Base-by-base conservation (phyloP, 2,329 filamentous ascomycete species). In the Phoma sp. region DNA sequence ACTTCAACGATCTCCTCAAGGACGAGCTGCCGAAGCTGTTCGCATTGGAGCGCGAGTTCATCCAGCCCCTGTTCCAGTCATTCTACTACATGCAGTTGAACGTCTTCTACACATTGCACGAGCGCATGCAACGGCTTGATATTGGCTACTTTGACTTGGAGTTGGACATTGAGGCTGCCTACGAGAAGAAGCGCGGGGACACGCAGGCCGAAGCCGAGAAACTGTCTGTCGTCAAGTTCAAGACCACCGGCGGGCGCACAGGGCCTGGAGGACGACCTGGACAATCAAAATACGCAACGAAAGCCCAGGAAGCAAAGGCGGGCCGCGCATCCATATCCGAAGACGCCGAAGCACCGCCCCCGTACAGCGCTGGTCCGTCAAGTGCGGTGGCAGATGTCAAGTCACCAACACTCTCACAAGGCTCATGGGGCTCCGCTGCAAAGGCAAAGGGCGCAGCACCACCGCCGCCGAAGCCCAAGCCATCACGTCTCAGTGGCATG, bases 41-140 rank as follows among this genome's bases (percentile, higher is more conserved):
- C 77, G 76, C 81, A 7, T 85, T 99, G 17, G 95, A 99, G 76
- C 86, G 88, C 61, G 90, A 98, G 76, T 98, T 99, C 75, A 99
- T 99, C 76, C 88, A 91, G 65, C 95, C 95, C 2, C 85, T 99
- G 7, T 99, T 99, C 83, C 95, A 98, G 76, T 96, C 91, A 9
- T 99, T 99, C 80, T 99, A 99, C 80, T 99, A 98, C 82, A 99
- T 99, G 95, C 95, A 99, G 77, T 85, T 99, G 63, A 99, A 99
- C 77, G 91, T 99, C 63, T 99, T 98, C 77, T 99, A 99, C 78
- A 99, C 95, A 1, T 83, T 99, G 49, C 95, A 99, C 75, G 94
- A 98, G 78, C 92, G 89, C 78, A 99, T 99, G 95, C 95, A 99
- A 79, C 87, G 85, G 64, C 92, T 96, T 75, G 93, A 98, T 71